phyloP scores from a whole-genome alignment of 345 rosid genomes.

The Eucalyptus pumila region DNA sequence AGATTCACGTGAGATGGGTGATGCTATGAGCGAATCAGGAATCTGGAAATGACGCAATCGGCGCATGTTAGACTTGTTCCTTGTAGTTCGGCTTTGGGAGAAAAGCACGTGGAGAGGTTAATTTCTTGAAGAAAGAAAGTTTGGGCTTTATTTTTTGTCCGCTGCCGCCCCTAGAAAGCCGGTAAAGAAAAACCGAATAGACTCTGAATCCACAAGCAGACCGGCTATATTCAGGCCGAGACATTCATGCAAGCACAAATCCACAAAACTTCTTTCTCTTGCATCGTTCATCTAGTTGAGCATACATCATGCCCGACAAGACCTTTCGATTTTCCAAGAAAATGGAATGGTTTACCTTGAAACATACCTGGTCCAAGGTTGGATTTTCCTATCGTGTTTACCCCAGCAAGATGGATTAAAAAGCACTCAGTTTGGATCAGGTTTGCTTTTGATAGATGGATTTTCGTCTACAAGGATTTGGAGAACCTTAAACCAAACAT shows the following conservation, averaged over 20 bases:
- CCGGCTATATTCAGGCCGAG: background rate
- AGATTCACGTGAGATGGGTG: background rate
- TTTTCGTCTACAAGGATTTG: too few relatives aligned
- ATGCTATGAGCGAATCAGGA: background rate
- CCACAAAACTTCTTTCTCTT: background rate
- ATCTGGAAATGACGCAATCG: background rate
- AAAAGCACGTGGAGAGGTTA: background rate
- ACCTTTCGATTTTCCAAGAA: too few relatives aligned
- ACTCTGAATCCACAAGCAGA: background rate
- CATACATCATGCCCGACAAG: too few relatives aligned
- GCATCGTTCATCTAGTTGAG: background rate
- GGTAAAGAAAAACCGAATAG: background rate
- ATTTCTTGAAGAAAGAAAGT: background rate
- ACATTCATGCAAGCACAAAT: background rate
- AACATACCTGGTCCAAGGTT: too few relatives aligned
- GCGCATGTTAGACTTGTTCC: background rate
- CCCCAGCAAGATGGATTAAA: too few relatives aligned
- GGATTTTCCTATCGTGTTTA: too few relatives aligned
- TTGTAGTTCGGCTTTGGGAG: background rate
- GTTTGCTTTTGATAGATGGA: too few relatives aligned
- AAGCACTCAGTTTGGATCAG: too few relatives aligned
- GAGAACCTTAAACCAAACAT: too few relatives aligned
- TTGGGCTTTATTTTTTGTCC: background rate
- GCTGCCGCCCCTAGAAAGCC: background rate
- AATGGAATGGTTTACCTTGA: too few relatives aligned